Evolutionary conservation across 1,139 yeast genomes (phyloP).

Genomic region (Candida neerlandica): DNA sequence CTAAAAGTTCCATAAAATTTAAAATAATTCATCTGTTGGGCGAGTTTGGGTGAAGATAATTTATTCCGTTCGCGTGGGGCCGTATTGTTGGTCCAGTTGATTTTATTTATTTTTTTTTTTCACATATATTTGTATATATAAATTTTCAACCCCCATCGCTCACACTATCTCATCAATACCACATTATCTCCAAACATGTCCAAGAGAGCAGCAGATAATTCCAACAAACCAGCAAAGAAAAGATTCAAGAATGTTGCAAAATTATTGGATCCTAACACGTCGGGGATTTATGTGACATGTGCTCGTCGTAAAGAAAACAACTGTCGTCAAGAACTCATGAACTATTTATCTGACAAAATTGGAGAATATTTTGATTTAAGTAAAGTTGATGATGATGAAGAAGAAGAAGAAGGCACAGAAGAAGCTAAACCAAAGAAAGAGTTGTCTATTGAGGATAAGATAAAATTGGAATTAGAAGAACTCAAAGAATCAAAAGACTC

Average conservation of each 20-base stretch:
- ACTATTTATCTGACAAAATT: constrained; percentile 57
- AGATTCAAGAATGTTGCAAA: constrained; percentile 49
- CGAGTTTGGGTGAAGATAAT: too few relatives aligned
- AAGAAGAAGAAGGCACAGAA: constrained; percentile 30
- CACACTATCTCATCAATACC: background rate
- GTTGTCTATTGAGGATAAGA: constrained; percentile 72
- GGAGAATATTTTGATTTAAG: constrained; percentile 53
- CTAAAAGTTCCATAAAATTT: too few relatives aligned
- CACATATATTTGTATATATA: background rate
- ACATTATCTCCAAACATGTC: constrained; percentile 18
- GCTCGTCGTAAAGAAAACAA: constrained; percentile 73
- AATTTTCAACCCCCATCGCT: background rate
- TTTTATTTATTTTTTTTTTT: background rate
- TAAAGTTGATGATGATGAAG: constrained; percentile 26
- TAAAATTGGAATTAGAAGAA: constrained; percentile 66
- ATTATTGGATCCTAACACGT: constrained; percentile 73
- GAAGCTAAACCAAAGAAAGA: constrained; percentile 28
- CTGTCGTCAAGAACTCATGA: constrained; percentile 72
- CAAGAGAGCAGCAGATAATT: constrained; percentile 25
- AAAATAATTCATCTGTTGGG: too few relatives aligned
- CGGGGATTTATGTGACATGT: constrained; percentile 88
- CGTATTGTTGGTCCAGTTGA: too few relatives aligned
- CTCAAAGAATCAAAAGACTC: constrained; percentile 46
- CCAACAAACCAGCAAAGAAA: constrained; percentile 23
- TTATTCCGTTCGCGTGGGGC: too few relatives aligned